Conservation (phyloP, 2,329 filamentous ascomycete genomes). For the Malbranchea zuffiana region DNA sequence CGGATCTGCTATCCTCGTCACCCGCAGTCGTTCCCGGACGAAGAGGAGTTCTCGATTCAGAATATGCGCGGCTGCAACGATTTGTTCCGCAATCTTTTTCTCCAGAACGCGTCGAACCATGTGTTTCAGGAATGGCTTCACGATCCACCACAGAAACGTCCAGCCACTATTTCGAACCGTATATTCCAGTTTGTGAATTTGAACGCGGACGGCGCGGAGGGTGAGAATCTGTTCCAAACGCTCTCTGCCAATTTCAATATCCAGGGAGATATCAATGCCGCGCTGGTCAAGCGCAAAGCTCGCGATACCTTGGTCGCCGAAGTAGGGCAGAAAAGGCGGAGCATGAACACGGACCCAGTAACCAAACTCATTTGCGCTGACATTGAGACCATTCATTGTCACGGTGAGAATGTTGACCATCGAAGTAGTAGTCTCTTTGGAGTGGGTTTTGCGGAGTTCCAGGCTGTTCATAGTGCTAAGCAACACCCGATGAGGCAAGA, state of each 20-base stretch:
- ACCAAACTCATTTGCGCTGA: conserved; percentile 75
- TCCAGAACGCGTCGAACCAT: conserved; percentile 71
- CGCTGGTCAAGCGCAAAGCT: conserved; percentile 76
- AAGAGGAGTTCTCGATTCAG: conserved; percentile 79
- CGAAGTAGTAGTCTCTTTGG: conserved; percentile 51
- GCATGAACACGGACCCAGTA: conserved; percentile 78
- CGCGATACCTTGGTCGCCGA: conserved; percentile 74
- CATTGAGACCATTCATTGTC: conserved; percentile 69
- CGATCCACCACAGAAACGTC: conserved; percentile 65
- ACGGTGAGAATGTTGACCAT: conserved; percentile 64
- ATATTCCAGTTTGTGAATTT: conserved; percentile 80
- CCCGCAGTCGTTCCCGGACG: conserved; percentile 74
- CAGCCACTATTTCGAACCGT: conserved; percentile 58
- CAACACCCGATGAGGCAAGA: conserved; percentile 73
- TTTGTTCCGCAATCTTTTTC: conserved; percentile 59
- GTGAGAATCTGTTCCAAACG: conserved; percentile 70
- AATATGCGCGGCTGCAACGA: conserved; percentile 57
- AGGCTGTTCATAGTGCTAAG: conserved; percentile 78
- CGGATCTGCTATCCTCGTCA: conserved; percentile 71
- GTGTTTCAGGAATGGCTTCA: conserved; percentile 74
- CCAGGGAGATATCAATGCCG: conserved; percentile 75
- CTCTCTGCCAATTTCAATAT: conserved; percentile 71
- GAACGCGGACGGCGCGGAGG: conserved; percentile 63
- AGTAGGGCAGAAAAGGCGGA: conserved; percentile 50
- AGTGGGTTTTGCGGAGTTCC: conserved; percentile 69